Percentiles rank a stretch among this genome's conserved stretches.
Evolutionary conservation across 768 basidiomycete genomes (phyloP).

Genomic region (Trametes sanguinea): DNA sequence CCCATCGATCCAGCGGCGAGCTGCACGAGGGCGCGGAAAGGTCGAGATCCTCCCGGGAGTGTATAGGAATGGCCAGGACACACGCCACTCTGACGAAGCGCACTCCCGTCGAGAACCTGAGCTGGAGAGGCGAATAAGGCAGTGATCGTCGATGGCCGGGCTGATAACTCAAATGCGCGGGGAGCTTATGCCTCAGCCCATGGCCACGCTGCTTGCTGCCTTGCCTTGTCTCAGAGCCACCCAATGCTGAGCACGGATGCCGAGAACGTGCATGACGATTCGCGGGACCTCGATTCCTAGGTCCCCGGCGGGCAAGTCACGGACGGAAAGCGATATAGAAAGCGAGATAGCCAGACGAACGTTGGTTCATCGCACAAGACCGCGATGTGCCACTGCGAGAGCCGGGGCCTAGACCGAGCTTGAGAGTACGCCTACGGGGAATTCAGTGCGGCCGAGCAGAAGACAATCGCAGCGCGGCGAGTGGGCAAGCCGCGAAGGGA

Average conservation of each 20-base stretch:
- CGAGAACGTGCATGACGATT: constrained; percentile 12
- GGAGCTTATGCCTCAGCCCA: background rate
- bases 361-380: constrained; percentile 4
- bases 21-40: background rate
- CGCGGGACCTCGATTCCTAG: background rate
- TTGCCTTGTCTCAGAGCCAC: constrained; percentile 1
- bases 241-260: constrained; percentile 8
- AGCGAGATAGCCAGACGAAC: constrained; percentile 7
- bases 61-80: background rate
- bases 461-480: background rate
- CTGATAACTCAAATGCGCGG: constrained; percentile 12
- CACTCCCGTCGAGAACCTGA: background rate
- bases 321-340: background rate
- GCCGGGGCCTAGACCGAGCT: background rate
- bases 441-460: background rate
- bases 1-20: background rate
- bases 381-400: background rate
- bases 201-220: background rate
- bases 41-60: constrained; percentile 12
- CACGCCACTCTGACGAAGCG: constrained; percentile 1
- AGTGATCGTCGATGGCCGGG: constrained; percentile 22
- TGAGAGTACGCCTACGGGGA: background rate
- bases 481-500: background rate
- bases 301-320: background rate
- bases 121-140: constrained; percentile 5